A percentile compares a stretch with the other conserved stretches of the same genome.
phyloP scores from a whole-genome alignment of 495 filamentous ascomycete genomes.

The Neurospora intermedia region DNA sequence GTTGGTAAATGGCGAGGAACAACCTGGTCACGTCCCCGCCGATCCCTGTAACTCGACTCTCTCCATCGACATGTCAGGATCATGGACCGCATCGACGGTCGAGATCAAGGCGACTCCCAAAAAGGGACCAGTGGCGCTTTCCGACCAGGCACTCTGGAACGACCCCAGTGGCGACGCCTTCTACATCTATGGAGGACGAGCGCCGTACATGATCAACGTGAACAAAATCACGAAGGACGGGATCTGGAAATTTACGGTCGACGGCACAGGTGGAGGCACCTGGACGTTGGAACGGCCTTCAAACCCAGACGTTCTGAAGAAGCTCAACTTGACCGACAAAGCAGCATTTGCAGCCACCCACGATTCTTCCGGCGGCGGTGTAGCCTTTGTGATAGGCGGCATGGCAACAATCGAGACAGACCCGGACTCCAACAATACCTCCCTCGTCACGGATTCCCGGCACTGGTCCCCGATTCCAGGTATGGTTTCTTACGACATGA shows the following conservation, averaged over 20 bases:
- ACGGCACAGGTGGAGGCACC: constrained; percentile 22
- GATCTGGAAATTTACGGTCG: constrained; percentile 25
- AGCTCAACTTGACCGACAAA: background rate
- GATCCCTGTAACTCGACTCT: constrained; percentile 2
- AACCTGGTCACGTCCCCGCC: background rate
- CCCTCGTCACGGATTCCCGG: background rate
- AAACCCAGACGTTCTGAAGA: background rate
- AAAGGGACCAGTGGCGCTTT: constrained; percentile 2
- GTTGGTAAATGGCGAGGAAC: background rate
- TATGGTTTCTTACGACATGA: constrained; percentile 13
- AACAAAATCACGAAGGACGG: constrained; percentile 6
- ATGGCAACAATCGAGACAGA: constrained; percentile 1
- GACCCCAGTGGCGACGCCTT: constrained; percentile 14
- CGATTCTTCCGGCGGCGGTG: background rate
- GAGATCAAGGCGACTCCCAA: constrained; percentile 13
- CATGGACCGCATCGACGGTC: constrained; percentile 24
- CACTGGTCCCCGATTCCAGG: constrained; percentile 7
- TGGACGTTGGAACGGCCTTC: constrained; percentile 15
- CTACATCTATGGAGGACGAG: constrained; percentile 28
- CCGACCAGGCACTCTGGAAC: constrained; percentile 19
- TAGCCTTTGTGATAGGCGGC: constrained; percentile 11
- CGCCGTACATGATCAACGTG: constrained; percentile 1
- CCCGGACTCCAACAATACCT: background rate
- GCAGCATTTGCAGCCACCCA: background rate
- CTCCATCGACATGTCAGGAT: constrained; percentile 23